Conservation (phyloP, 2,329 filamentous ascomycete species). For the Trichoderma sp. region DNA sequence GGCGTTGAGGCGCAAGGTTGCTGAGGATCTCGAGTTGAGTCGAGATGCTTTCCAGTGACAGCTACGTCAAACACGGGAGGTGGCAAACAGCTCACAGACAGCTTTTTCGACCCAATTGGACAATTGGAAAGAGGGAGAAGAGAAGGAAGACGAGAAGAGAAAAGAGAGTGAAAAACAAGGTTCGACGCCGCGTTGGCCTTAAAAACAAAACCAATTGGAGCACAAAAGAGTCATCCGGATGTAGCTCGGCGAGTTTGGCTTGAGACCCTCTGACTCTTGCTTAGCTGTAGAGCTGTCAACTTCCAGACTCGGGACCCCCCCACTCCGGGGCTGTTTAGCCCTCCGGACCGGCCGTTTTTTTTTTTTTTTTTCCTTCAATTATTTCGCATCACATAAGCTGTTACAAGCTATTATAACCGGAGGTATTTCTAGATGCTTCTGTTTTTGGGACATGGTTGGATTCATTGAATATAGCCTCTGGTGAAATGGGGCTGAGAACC, state of each 20-base stretch:
- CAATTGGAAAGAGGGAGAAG: neutral
- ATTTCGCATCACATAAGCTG: neutral
- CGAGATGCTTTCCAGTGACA: neutral
- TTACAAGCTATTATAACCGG: neutral
- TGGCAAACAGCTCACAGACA: neutral
- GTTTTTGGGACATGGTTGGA: neutral
- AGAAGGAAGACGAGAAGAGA: neutral
- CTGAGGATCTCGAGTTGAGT: constrained; percentile 16
- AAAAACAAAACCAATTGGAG: neutral
- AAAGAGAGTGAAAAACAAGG: neutral
- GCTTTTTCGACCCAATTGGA: neutral
- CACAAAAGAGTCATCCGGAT: neutral
- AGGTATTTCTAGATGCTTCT: neutral
- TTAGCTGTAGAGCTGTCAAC: neutral
- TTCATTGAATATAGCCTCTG: neutral
- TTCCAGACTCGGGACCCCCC: neutral
- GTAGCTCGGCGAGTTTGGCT: constrained; percentile 11
- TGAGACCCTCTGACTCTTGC: neutral
- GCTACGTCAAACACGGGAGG: neutral
- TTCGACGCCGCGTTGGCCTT: neutral
- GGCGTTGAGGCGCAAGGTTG: neutral
- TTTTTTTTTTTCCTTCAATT: neutral
- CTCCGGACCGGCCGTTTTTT: neutral
- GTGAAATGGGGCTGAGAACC: neutral
- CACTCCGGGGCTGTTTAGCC: constrained; percentile 6